Evolutionary conservation across 2,329 filamentous ascomycete species (phyloP), one percentile per base, ranked within the genome.

Genomic region (Fusarium hainanense): DNA sequence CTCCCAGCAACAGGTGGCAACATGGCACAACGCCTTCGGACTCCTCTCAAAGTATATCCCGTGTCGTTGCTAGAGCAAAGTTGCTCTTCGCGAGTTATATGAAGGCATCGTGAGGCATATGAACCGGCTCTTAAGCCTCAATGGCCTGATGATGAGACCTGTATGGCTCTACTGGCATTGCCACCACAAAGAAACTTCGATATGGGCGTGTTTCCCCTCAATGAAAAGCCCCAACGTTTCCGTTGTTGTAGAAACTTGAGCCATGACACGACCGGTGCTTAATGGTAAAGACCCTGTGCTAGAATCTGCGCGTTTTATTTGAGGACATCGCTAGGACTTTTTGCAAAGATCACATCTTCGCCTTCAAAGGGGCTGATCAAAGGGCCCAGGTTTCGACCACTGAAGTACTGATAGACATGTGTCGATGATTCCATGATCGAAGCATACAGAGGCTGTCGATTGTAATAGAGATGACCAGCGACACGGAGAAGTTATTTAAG

Each of bases 401-500:
- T 34, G 58, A 44, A 25, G 32, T 23, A 32, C 50, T 54, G 23
- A 27, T 47, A 11, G 18, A 5, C 16, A 40, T 40, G 34, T 21
- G 30, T 21, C 56, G 18, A 61, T 62, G 58, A 62, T 44, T 62
- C 40, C 52, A 32, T 30, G 56, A 62, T 37, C 16, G 14, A 18
- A 21, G 14, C 13, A 11, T 10, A 21, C 2, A 41, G 7, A 8
- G 21, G 12, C 8, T 5, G 5, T 28, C 18, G 3, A 28, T 42
- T 41, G 13, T 23, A 27, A 28, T 13, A 28, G 23, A 42, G 49
- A 21, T 13, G 23, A 21, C 5, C 2, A 20, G 14, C 12, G 21
- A 21, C 9, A 14, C 2, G 13, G 23, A 13, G 47, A n/a, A n/a
- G 2, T 43, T 68, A 68, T 63, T 58, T 68, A 70, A 69, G 30